Base-by-base conservation (phyloP, 2,329 filamentous ascomycete species). In the Penicillium olsonii region DNA sequence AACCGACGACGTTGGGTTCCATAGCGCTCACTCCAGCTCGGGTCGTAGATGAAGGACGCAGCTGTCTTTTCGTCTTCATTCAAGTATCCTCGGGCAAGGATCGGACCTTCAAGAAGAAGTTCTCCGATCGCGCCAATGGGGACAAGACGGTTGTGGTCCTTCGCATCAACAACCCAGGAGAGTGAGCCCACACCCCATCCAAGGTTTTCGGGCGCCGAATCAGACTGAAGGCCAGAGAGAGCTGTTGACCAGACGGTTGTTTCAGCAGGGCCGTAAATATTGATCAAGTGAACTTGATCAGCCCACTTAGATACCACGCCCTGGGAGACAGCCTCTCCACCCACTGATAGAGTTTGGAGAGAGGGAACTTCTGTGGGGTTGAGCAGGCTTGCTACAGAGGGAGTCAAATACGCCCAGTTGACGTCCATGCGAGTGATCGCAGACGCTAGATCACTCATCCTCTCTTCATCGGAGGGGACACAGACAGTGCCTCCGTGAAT, bases 241-340 rank as follows among this genome's bases (percentile, higher is more conserved):
- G 15, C 31, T 2, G 15, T 17, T n/a, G 14, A 15, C 8, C 14
- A 8, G 5, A 35, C 15, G 4, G 33, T 7, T 24, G 52, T 56
- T 38, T 62, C 58, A 9, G 53, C 42, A 1, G 61, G 60, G 5
- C 58, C 61, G 22, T 61, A 64, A 17, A 43, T 41, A 47, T 62
- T 54, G 15, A 53, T 37, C 14, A 59, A 37, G 8, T 19, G 17
- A 12, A 50, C 50, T 4, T 34, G 20, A 1, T 39, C 10, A 10
- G 37, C 38, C 61, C 61, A 63, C 14, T 37, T 42, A 3, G 20
- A 20, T 14, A 59, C 48, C 42, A 50, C 48, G 7, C 51, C 44
- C 19, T 43, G 48, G 2, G 49, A 47, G 17, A 59, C 10, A 10
- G 52, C 31, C 37, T 63, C 60, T 12, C 60, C 60, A 6, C 50